phyloP scores from a whole-genome alignment of 1,284 basidiomycete species.

The Trametes versicolor region DNA sequence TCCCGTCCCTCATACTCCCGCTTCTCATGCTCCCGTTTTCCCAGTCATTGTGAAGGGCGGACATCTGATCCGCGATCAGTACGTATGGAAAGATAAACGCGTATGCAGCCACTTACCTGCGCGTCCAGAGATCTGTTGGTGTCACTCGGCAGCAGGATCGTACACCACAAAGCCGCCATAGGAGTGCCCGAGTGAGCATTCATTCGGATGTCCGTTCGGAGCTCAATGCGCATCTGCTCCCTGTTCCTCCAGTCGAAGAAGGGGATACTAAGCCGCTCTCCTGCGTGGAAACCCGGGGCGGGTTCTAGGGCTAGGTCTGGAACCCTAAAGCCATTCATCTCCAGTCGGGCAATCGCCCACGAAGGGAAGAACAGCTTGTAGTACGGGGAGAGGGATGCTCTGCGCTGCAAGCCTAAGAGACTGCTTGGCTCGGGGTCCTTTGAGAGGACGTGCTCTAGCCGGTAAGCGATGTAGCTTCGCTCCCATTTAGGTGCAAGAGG shows the following conservation, averaged over 20 bases:
- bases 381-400: neutral
- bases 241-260: neutral
- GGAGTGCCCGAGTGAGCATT: neutral
- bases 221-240: slow-evolving; percentile 5
- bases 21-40: too few species aligned
- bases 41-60: neutral
- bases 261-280: neutral
- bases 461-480: slow-evolving; percentile 10
- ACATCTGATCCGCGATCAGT: neutral
- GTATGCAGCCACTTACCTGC: neutral
- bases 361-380: slow-evolving; percentile 6
- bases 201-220: neutral
- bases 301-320: neutral
- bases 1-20: neutral
- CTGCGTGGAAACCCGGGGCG: neutral
- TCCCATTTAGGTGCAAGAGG: slow-evolving; percentile 3
- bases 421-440: neutral
- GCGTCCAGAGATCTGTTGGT: neutral
- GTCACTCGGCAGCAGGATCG: slow-evolving; percentile 3
- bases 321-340: neutral
- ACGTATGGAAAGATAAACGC: neutral
- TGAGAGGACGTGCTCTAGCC: neutral
- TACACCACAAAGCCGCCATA: slow-evolving; percentile 4
- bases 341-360: neutral
- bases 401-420: neutral